Evolutionary conservation across 805 yeast genomes (phyloP).

Genomic region (Komagataella mondaviorum): DNA sequence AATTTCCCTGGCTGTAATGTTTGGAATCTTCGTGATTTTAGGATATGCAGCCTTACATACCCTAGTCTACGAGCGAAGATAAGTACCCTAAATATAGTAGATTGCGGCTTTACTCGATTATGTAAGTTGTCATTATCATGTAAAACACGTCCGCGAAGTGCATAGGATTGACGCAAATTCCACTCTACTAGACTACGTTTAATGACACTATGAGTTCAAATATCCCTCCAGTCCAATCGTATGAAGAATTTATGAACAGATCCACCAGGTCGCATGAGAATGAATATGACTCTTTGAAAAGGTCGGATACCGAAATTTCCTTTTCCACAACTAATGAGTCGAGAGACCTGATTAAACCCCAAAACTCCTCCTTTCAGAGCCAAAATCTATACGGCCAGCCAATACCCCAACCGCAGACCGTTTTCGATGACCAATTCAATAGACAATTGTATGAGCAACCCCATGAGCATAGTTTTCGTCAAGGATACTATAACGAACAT

Average conservation of each 20-base stretch:
- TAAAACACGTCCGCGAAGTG: neutral
- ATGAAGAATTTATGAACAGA: neutral
- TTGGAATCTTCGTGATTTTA: slow-evolving; percentile 38
- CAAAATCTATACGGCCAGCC: neutral
- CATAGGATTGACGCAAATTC: no score
- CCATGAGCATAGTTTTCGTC: neutral
- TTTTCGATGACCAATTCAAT: neutral
- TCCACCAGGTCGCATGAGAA: neutral
- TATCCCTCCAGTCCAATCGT: neutral
- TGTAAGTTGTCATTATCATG: neutral
- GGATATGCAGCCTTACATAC: slow-evolving; percentile 70
- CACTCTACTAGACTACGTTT: neutral
- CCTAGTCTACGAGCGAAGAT: slow-evolving; percentile 67
- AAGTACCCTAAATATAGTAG: slow-evolving; percentile 1
- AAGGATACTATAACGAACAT: neutral
- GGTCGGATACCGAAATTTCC: neutral
- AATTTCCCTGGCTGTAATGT: slow-evolving; percentile 41
- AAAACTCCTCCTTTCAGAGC: neutral
- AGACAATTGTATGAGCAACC: neutral
- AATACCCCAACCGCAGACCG: neutral
- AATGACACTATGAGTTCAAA: neutral
- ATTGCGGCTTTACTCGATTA: neutral
- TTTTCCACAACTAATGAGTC: neutral
- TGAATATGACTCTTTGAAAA: neutral
- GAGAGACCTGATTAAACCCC: neutral